Percentiles rank a stretch among this genome's conserved stretches.
Evolutionary conservation across 768 basidiomycete species (phyloP).

Genomic region (Calvatia gigantea): DNA sequence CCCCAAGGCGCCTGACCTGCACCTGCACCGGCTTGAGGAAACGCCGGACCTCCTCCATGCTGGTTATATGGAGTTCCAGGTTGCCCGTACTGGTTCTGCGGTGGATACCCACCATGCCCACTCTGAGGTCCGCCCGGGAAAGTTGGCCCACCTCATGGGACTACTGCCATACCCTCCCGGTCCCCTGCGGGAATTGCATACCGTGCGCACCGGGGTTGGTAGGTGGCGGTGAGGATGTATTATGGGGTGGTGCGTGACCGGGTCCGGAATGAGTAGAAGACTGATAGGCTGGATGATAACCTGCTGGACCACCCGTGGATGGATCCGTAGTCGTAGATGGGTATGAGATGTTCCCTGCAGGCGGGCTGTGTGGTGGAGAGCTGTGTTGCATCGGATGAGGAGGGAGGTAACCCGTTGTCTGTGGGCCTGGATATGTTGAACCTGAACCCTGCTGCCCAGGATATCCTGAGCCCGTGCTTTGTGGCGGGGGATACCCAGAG

Average conservation of each 20-base stretch:
- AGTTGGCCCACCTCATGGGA: slow-evolving; percentile 12
- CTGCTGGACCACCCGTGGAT: background rate
- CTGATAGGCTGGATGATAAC: slow-evolving; percentile 2
- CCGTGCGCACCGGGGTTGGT: slow-evolving; percentile 12
- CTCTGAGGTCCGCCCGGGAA: slow-evolving; percentile 3
- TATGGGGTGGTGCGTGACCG: background rate
- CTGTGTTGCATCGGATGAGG: slow-evolving; percentile 12
- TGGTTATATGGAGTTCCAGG: slow-evolving; percentile 16
- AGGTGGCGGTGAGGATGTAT: background rate
- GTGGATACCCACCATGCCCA: slow-evolving; percentile 1
- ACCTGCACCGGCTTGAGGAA: background rate
- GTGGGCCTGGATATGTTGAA: slow-evolving; percentile 13
- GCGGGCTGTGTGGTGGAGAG: slow-evolving; percentile 23
- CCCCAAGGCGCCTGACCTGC: background rate
- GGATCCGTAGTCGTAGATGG: background rate
- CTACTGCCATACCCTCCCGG: slow-evolving; percentile 18
- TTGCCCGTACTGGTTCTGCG: slow-evolving; percentile 8
- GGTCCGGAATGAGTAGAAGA: background rate
- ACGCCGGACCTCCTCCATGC: slow-evolving; percentile 9
- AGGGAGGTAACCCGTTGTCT: slow-evolving; percentile 11
- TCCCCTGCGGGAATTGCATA: slow-evolving; percentile 24
- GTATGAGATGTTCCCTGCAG: background rate
- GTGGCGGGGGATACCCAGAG: no score
- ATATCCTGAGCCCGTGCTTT: slow-evolving; percentile 22
- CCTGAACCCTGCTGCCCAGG: slow-evolving; percentile 13